Conservation (phyloP, 2,329 filamentous ascomycete genomes). For the Cladophialophora yegresii region DNA sequence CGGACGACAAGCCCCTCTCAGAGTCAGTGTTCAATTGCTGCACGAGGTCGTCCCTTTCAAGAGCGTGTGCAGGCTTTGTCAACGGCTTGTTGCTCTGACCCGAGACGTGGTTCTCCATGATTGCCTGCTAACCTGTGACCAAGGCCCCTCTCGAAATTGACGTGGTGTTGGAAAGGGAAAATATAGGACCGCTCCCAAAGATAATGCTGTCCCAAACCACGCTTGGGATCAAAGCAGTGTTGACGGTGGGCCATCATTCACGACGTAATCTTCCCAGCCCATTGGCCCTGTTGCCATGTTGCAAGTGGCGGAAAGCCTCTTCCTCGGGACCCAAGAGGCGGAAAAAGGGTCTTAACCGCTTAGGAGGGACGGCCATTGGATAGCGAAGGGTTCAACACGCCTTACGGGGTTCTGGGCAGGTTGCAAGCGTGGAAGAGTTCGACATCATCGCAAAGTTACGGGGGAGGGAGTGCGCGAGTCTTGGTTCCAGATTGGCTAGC, state of each 20-base stretch:
- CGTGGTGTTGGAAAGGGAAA: neutral
- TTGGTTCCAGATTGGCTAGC: neutral
- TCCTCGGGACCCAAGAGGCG: neutral
- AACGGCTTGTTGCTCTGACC: conserved; percentile 57
- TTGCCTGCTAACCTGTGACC: neutral
- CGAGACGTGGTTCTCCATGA: conserved; percentile 43
- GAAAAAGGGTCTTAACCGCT: neutral
- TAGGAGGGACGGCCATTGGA: neutral
- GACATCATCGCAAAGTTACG: neutral
- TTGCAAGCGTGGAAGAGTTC: neutral
- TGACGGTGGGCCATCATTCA: neutral
- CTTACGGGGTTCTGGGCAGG: neutral
- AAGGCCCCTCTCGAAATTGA: neutral
- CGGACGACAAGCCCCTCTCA: conserved; percentile 53
- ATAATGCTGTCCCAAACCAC: neutral
- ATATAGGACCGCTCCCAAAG: neutral
- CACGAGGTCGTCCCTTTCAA: conserved; percentile 57
- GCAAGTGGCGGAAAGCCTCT: neutral
- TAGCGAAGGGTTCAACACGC: neutral
- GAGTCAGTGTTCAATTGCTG: conserved; percentile 59
- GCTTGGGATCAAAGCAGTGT: neutral
- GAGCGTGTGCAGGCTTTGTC: conserved; percentile 63
- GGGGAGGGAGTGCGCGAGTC: neutral
- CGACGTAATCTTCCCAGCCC: neutral
- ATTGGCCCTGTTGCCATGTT: neutral